Evolutionary conservation across 345 rosid genomes (phyloP), one percentile per base, ranked within the genome.

Genomic region (Bruguiera parviflora): DNA sequence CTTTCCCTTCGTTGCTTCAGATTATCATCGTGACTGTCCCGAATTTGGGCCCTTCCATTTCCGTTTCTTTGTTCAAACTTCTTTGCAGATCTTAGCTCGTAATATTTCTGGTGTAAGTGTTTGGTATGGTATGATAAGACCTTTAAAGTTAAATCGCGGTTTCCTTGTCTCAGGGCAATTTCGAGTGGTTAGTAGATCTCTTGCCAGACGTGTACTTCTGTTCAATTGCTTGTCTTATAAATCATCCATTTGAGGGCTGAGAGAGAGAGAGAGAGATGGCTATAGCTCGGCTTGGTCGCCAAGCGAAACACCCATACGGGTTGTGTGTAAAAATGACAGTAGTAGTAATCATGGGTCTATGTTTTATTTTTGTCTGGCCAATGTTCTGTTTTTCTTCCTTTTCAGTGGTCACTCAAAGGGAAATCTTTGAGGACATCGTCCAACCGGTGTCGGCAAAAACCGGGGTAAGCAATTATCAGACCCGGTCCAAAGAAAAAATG

Each of bases 361-460:
- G 97, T 70, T 94, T 91, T 74, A 78, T 86, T 27, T 83, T 91
- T 68, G 77, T 88, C 62, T 89, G 97, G 97, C 84, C 88, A 0
- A 74, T 88, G 70, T 84, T 87, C 63, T 86, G 88, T 53, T 79
- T 86, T 67, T 75, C 98, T 69, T 86, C 86, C 56, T 79, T 84
- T 65, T 89, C 89, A 32, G 77, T 85, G 2, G 84, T 86, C 70
- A 79, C 68, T 74, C 92, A 83, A 65, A 88, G 93, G 61, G 87
- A 89, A 66, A 94, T 89, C 84, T 94, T 89, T 65, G 96, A 86
- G 25, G 96, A 94, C 56, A 86, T 91, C 16, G 79, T 84, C 65
- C 89, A 88, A 72, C 97, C 91, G 3, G 86, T 82, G 11, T 68
- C 92, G 31, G 79, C 87, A 25, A 66, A 73, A 33, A 53, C 86